These are phyloP conservation scores for Phytophthora colocasiae DNA, from an alignment of 352 stramenopile species.

Conservation along the genomic window DNA sequence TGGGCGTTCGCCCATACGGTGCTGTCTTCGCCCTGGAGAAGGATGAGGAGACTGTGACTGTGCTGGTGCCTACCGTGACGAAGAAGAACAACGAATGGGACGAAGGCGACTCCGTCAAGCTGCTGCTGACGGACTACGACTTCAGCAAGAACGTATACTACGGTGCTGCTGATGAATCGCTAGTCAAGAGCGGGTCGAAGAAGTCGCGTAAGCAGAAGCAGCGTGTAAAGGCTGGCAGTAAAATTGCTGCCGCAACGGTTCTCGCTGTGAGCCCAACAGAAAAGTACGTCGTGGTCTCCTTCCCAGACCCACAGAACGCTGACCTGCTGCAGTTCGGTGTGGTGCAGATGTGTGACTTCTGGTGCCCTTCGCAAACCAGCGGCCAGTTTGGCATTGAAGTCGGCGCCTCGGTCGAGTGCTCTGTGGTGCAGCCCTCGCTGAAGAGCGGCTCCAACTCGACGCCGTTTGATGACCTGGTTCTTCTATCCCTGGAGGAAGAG, in stretches of 20 bases:
- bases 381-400: conserved; percentile 64
- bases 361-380: conserved; percentile 70
- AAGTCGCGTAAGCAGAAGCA: conserved; percentile 80
- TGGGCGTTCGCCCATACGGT: conserved; percentile 86
- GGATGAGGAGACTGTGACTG: conserved; percentile 64
- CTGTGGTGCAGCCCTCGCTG: conserved; percentile 56
- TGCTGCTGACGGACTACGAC: conserved; percentile 87
- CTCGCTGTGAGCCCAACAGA: conserved; percentile 59
- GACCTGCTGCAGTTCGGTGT: conserved; percentile 58
- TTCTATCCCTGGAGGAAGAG: conserved; percentile 69
- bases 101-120: conserved; percentile 73
- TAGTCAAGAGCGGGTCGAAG: conserved; percentile 71
- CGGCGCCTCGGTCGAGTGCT: conserved; percentile 43
- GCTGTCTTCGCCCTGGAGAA: conserved; percentile 85
- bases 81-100: conserved; percentile 49
- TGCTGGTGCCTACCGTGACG: conserved; percentile 65
- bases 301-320: conserved; percentile 49
- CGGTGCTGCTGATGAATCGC: conserved; percentile 45
- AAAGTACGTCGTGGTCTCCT: conserved; percentile 76
- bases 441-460: conserved; percentile 52
- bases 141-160: conserved; percentile 89
- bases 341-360: conserved; percentile 81
- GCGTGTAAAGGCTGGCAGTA: conserved; percentile 50
- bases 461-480: conserved; percentile 77
- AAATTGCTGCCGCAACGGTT: conserved; percentile 54